Evolutionary conservation across 257 asterid genomes (phyloP).

Genomic region (Gentiana dahurica): DNA sequence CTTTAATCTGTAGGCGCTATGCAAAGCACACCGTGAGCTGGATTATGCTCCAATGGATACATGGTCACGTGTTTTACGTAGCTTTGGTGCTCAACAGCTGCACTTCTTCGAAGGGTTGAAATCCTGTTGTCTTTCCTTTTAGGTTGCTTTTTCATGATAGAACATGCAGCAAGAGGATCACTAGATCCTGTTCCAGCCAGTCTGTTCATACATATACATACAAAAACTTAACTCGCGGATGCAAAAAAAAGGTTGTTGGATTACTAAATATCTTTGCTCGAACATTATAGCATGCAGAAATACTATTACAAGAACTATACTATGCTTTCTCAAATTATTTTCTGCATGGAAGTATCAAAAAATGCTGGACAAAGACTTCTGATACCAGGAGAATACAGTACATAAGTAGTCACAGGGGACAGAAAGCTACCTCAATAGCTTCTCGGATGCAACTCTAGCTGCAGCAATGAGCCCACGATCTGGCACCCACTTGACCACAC

Average conservation of each 20-base stretch:
- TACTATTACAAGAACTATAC: too few relatives aligned
- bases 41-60: slow-evolving; percentile 83
- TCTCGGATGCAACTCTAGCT: slow-evolving; percentile 77
- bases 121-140: slow-evolving; percentile 18
- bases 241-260: background rate
- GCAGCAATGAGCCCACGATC: slow-evolving; percentile 50
- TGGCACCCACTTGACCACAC: slow-evolving; percentile 70
- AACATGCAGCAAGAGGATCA: slow-evolving; percentile 65
- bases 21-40: slow-evolving; percentile 79
- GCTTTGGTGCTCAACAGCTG: slow-evolving; percentile 47
- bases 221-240: background rate
- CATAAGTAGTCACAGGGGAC: background rate
- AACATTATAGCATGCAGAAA: background rate
- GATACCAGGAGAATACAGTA: too few relatives aligned
- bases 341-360: background rate
- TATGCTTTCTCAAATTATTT: too few relatives aligned
- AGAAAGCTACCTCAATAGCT: slow-evolving; percentile 49
- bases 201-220: slow-evolving; percentile 23
- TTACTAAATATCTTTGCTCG: background rate
- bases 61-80: slow-evolving; percentile 53
- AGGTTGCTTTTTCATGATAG: slow-evolving; percentile 43
- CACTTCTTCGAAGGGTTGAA: slow-evolving; percentile 24
- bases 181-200: slow-evolving; percentile 72
- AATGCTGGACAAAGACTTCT: background rate
- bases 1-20: slow-evolving; percentile 34